These are phyloP conservation scores for Phytophthora pisi DNA, from an alignment of 352 stramenopile species.

Conservation along the genomic window DNA sequence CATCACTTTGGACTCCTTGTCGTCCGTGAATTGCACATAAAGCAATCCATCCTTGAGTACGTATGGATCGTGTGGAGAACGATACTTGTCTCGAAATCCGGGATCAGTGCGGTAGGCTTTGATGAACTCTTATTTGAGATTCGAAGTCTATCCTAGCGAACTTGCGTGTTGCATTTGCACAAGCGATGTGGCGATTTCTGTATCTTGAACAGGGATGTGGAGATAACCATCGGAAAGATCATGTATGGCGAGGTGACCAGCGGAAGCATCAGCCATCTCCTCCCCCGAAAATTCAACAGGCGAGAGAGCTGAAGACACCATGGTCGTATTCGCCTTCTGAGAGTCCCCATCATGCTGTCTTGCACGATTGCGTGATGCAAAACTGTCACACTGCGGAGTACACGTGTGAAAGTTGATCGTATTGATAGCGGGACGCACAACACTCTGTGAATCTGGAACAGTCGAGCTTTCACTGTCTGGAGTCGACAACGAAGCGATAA, in stretches of 20 bases:
- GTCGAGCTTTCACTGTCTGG: neutral
- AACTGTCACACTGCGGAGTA: neutral
- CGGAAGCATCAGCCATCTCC: neutral
- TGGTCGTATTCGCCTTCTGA: neutral
- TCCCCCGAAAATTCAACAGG: conserved; percentile 12
- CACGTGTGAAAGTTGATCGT: conserved; percentile 2
- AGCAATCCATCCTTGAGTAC: conserved; percentile 1
- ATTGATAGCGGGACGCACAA: neutral
- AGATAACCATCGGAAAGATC: neutral
- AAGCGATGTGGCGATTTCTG: conserved; percentile 3
- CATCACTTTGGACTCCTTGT: neutral
- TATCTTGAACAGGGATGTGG: neutral
- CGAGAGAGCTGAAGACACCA: neutral
- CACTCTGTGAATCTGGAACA: neutral
- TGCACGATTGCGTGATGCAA: conserved; percentile 1
- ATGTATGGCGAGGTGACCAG: neutral
- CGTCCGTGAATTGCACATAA: conserved; percentile 2
- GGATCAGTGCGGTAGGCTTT: conserved; percentile 3
- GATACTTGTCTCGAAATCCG: conserved; percentile 1
- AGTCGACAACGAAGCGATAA: neutral
- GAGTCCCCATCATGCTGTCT: neutral
- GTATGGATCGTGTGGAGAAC: neutral
- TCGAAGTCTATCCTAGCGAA: neutral
- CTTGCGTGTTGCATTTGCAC: conserved; percentile 16
- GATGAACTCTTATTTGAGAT: conserved; percentile 1